phyloP scores from a whole-genome alignment of 148 eudicot species.

The Rhododendron simsii region DNA sequence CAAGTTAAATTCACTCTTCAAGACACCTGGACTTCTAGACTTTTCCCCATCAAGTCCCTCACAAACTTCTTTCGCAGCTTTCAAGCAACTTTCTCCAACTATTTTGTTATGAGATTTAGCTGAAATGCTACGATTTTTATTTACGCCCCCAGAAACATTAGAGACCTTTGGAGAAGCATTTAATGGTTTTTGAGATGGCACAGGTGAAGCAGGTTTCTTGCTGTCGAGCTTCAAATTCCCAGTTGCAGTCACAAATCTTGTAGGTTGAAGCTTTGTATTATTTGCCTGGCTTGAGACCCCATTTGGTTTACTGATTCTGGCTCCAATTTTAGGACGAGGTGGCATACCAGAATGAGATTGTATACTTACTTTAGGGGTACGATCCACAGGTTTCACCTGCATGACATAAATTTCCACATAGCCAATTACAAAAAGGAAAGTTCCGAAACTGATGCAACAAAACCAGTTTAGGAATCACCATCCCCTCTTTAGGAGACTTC shows the following conservation, averaged over 20 bases:
- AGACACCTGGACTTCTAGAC: neutral
- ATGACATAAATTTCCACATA: slow-evolving; percentile 15
- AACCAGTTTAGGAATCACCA: neutral
- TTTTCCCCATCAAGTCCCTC: slow-evolving; percentile 10
- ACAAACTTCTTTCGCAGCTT: neutral
- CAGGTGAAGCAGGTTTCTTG: slow-evolving; percentile 25
- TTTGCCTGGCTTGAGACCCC: slow-evolving; percentile 39
- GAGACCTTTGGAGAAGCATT: slow-evolving; percentile 22
- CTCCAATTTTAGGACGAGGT: slow-evolving; percentile 35
- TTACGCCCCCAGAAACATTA: slow-evolving; percentile 13
- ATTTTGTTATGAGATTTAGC: neutral
- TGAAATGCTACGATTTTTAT: slow-evolving; percentile 12
- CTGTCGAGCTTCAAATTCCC: slow-evolving; percentile 32
- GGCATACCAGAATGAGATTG: slow-evolving; percentile 49
- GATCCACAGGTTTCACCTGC: slow-evolving; percentile 60
- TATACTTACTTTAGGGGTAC: slow-evolving; percentile 47
- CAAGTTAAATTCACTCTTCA: slow-evolving; percentile 4
- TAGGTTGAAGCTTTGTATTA: slow-evolving; percentile 24
- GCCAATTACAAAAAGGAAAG: neutral
- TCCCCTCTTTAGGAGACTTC: neutral
- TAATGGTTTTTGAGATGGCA: slow-evolving; percentile 20
- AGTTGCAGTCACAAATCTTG: slow-evolving; percentile 20
- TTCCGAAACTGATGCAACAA: neutral
- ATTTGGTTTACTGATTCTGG: slow-evolving; percentile 30
- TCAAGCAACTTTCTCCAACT: slow-evolving; percentile 13